A percentile compares a stretch with the other conserved stretches of the same genome.
phyloP scores from a whole-genome alignment of 169 alveolate species.

The Cryptosporidium viatorum region DNA sequence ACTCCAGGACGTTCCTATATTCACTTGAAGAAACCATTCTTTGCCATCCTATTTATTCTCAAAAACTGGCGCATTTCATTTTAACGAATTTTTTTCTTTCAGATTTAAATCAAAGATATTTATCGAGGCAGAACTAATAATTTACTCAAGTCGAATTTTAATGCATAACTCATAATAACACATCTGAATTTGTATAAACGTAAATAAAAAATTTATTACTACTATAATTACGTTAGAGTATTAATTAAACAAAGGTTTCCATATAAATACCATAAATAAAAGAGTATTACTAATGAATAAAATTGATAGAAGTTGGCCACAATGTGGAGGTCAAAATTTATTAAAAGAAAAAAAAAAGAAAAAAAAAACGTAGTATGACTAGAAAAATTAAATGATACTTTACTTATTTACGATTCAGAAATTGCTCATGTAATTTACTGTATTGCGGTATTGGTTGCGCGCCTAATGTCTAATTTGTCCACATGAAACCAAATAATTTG shows the following conservation, averaged over 20 bases:
- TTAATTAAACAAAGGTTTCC: too few relatives aligned
- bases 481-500: constrained; percentile 40
- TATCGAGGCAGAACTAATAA: neutral
- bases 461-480: constrained; percentile 54
- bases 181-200: too few relatives aligned
- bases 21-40: constrained; percentile 37
- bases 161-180: too few relatives aligned
- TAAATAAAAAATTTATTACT: too few relatives aligned
- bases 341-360: too few relatives aligned
- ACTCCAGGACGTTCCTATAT: constrained; percentile 14
- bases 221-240: too few relatives aligned
- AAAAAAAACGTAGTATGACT: neutral
- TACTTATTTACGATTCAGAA: constrained; percentile 11
- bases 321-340: too few relatives aligned
- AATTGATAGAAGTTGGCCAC: too few relatives aligned
- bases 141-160: too few relatives aligned
- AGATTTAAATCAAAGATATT: neutral
- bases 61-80: neutral
- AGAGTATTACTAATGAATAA: too few relatives aligned
- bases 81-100: neutral
- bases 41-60: neutral
- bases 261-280: too few relatives aligned
- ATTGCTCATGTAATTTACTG: constrained; percentile 6
- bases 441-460: constrained; percentile 9
- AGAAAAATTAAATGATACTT: neutral